phyloP scores from a whole-genome alignment of 805 yeast species.

The Myxozyma sirexii region DNA sequence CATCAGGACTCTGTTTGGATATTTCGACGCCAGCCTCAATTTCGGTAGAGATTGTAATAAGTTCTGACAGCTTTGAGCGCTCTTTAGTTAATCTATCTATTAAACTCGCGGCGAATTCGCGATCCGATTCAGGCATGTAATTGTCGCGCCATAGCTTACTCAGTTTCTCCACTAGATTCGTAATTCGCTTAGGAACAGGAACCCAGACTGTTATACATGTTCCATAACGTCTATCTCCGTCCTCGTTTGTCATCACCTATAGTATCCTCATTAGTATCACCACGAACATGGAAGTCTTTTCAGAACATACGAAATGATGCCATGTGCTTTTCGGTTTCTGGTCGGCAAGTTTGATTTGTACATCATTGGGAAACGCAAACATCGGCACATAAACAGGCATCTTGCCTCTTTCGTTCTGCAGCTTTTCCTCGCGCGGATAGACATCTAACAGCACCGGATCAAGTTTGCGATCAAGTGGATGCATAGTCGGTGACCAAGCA shows the following conservation, averaged over 20 bases:
- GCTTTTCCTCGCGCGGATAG: conserved; percentile 20
- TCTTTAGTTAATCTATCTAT: conserved; percentile 11
- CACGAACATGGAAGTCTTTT: too few species aligned
- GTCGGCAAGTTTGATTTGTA: conserved; percentile 21
- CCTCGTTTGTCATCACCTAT: conserved; percentile 30
- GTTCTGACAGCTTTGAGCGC: conserved; percentile 6
- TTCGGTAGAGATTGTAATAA: not conserved
- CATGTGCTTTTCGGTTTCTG: conserved; percentile 25
- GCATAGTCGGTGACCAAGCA: conserved; percentile 17
- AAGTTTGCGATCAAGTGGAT: conserved; percentile 28
- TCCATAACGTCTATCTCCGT: conserved; percentile 24
- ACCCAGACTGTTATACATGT: conserved; percentile 31
- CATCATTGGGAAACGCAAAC: conserved; percentile 35
- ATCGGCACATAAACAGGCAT: conserved; percentile 34
- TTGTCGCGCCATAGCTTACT: conserved; percentile 25
- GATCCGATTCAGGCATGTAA: conserved; percentile 21
- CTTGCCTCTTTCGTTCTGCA: conserved; percentile 7
- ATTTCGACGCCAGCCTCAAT: not conserved
- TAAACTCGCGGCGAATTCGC: conserved; percentile 25
- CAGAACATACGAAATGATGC: conserved; percentile 33
- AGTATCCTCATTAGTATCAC: too few species aligned
- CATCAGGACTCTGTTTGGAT: not conserved
- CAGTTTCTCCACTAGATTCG: conserved; percentile 14
- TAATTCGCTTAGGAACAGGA: conserved; percentile 17
- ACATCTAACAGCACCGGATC: conserved; percentile 31